A percentile compares a stretch with the other conserved stretches of the same genome.
Conservation (phyloP, 768 basidiomycete genomes). For the Mycena filopes region DNA sequence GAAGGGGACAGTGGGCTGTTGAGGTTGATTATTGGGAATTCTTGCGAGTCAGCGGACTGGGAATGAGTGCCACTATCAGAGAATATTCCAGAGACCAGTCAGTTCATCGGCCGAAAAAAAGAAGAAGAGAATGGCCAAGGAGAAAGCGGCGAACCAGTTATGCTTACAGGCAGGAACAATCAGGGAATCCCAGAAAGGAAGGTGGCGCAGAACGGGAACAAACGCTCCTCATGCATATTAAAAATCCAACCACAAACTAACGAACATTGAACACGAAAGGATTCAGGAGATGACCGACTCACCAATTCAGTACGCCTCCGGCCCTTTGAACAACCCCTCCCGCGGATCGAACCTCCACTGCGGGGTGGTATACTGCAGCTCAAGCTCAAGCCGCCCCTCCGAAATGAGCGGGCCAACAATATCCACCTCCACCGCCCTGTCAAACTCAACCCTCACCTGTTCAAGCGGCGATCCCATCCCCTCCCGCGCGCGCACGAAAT, state of each 20-base stretch:
- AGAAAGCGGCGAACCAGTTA: too few relatives aligned
- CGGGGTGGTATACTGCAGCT: neutral
- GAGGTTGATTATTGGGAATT: neutral
- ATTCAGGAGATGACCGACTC: neutral
- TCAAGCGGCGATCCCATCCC: neutral
- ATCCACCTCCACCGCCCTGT: slow-evolving; percentile 2
- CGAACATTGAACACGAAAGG: too few relatives aligned
- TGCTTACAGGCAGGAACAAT: too few relatives aligned
- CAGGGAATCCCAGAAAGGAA: too few relatives aligned
- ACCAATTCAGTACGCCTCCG: neutral
- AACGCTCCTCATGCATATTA: too few relatives aligned
- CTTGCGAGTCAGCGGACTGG: slow-evolving; percentile 7
- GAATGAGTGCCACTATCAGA: neutral
- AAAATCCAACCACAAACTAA: too few relatives aligned
- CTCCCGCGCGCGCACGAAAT: slow-evolving; percentile 1
- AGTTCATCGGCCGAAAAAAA: neutral
- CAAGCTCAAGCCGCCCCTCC: neutral
- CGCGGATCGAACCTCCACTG: neutral
- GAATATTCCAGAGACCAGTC: neutral
- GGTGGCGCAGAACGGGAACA: too few relatives aligned
- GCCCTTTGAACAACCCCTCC: neutral
- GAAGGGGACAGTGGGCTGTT: neutral
- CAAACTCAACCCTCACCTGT: neutral
- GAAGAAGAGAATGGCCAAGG: neutral
- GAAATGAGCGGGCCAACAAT: slow-evolving; percentile 3